Evolutionary conservation across 2,329 filamentous ascomycete genomes (phyloP).

Genomic region (Kalmusia sp.): DNA sequence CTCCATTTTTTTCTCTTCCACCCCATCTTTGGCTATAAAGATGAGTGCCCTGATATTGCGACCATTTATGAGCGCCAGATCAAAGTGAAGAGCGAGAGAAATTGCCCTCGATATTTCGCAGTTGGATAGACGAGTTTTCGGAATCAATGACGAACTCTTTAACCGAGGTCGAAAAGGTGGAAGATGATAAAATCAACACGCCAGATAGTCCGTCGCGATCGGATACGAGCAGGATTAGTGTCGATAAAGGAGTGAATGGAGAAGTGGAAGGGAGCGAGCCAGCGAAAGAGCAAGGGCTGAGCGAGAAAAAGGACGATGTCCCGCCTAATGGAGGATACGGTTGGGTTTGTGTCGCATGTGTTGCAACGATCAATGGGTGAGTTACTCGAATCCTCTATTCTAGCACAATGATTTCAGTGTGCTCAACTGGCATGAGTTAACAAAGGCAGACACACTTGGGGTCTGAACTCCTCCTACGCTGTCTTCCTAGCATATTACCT

Average conservation of each 20-base stretch:
- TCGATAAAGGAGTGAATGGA: background rate
- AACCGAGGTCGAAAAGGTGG: background rate
- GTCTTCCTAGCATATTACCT: constrained; percentile 78
- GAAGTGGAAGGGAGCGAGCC: background rate
- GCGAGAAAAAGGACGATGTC: constrained; percentile 39
- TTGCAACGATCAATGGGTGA: constrained; percentile 44
- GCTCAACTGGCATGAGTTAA: constrained; percentile 13
- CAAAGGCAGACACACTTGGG: constrained; percentile 70
- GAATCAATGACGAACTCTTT: background rate
- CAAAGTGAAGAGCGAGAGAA: background rate
- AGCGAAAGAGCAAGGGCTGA: constrained; percentile 1
- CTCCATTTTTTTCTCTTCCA: background rate
- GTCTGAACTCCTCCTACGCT: constrained; percentile 74
- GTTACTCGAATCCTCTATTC: constrained; percentile 12
- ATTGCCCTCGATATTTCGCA: background rate
- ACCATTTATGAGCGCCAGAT: too few relatives aligned
- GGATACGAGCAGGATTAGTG: background rate
- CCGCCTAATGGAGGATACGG: constrained; percentile 69
- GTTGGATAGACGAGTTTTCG: background rate
- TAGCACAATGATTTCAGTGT: background rate
- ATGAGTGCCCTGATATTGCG: too few relatives aligned
- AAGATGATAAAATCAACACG: background rate
- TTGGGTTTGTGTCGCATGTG: constrained; percentile 59
- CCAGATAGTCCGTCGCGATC: background rate
- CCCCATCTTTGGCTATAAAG: background rate